Evolutionary conservation across 331 rosid species (phyloP), one percentile per base, ranked within the genome.

Genomic region (Telfairia occidentalis): DNA sequence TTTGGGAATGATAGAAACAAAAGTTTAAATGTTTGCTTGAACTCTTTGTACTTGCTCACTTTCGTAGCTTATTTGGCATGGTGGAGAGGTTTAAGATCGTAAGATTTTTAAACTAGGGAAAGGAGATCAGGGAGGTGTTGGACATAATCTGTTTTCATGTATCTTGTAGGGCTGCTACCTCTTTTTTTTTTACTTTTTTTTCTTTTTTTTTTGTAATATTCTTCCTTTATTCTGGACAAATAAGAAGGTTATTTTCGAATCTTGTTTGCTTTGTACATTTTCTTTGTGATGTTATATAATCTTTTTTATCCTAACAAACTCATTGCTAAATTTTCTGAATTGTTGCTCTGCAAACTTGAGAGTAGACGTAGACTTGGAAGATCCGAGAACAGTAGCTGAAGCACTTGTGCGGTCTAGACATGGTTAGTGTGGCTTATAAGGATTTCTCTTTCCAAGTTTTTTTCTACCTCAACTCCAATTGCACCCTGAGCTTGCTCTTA

Each of bases 301-400:
- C 4, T 28, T 59, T 38, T 65, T 38, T 28, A 19, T 65, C 30
- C 9, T 19, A 38, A n/a, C 9, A 65, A 59, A 1, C 19, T 18
- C 21, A 65, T 21, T 77, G 21, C 38, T 43, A 24, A 24, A 34
- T 52, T 28, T 32, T 69, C 65, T 54, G 59, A 57, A 32, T 45
- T 28, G 38, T 37, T 67, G 77, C 48, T 78, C 77, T 82, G 13
- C 77, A 67, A 83, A 83, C 77, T 29, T 80, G 78, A 81, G 82
- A 85, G 86, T 86, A 95, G 99, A 95, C 82, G 82, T 80, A 58
- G 97, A 92, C 73, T 80, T 79, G 89, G 96, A 90, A 74, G 88
- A 87, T 67, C 97, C 90, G 75, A 82, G 79, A 84, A 74, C 83
- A 19, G 89, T 85, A 42, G 98, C 92, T 32, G 96, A 88, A 75